Evolutionary conservation across 163 green algal genomes (phyloP).

Genomic region (Scenedesmus sp.): DNA sequence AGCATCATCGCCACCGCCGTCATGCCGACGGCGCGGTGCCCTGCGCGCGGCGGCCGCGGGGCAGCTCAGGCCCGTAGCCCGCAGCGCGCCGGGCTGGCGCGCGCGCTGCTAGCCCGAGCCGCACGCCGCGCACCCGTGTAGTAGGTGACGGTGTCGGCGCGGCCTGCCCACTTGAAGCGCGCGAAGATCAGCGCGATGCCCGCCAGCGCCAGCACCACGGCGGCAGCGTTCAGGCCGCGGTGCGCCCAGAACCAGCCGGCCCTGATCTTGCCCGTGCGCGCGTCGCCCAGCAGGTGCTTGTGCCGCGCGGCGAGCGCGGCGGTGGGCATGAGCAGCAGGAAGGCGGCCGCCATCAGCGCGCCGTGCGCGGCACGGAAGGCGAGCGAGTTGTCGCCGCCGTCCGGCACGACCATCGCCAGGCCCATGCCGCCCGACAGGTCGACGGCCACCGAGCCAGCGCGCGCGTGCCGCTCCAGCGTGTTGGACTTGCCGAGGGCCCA

Average conservation of each 20-base stretch:
- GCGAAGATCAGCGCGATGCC: conserved; percentile 20
- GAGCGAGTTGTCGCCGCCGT: neutral
- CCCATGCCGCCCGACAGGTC: neutral
- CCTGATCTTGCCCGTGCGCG: conserved; percentile 5
- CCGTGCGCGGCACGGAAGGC: neutral
- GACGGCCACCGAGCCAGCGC: neutral
- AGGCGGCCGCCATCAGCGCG: neutral
- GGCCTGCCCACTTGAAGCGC: conserved; percentile 10
- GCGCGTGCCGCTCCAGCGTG: neutral
- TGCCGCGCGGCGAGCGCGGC: no score
- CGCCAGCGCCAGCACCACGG: conserved; percentile 1
- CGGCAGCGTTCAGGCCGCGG: neutral
- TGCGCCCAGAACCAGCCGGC: conserved; percentile 13
- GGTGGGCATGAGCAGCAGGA: conserved; percentile 17
- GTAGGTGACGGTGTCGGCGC: neutral
- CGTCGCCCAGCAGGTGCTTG: neutral
- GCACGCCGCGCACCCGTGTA: conserved; percentile 12
- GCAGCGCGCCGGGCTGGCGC: neutral
- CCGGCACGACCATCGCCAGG: neutral
- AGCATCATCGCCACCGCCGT: conserved; percentile 7
- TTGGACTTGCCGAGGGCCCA: neutral
- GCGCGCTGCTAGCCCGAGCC: no score
- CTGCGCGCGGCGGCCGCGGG: neutral
- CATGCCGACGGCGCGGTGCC: conserved; percentile 23
- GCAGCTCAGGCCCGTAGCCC: neutral